These are phyloP conservation scores for Ophiostoma ulmi DNA, from an alignment of 2,329 filamentous ascomycete species.

Conservation along the genomic window DNA sequence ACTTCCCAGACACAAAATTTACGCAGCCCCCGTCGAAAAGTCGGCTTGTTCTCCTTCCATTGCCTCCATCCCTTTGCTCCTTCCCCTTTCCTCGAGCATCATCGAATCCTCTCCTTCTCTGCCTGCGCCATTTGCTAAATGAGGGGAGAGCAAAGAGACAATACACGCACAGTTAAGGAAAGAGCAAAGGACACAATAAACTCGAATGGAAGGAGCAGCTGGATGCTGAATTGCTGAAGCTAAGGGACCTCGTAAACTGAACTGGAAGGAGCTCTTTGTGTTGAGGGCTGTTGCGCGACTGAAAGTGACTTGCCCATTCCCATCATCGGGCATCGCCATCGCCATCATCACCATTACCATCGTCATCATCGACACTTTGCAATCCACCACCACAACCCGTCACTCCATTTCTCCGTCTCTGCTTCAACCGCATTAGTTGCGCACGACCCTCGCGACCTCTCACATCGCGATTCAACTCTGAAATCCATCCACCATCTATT, in stretches of 20 bases:
- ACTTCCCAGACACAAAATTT: neutral
- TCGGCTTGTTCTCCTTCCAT: neutral
- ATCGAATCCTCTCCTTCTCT: conserved; percentile 1
- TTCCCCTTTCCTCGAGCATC: conserved; percentile 9
- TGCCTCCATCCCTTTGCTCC: neutral
- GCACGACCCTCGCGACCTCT: neutral
- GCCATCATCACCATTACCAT: neutral
- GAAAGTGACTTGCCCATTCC: conserved; percentile 6
- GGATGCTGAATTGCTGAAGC: neutral
- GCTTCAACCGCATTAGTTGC: neutral
- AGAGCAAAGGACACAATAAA: conserved; percentile 10
- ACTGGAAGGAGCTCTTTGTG: conserved; percentile 9
- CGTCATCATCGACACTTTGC: neutral
- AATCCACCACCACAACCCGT: neutral
- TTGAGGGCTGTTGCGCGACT: neutral
- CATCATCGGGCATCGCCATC: neutral
- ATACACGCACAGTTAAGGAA: conserved; percentile 6
- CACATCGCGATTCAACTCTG: conserved; percentile 2
- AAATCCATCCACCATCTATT: neutral
- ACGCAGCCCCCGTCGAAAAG: conserved; percentile 4
- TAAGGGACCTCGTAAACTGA: conserved; percentile 6
- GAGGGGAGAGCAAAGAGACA: conserved; percentile 9
- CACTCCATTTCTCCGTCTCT: neutral
- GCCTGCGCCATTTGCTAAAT: neutral
- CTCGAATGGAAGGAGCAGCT: neutral